These are phyloP conservation scores for Penicillium salamii DNA, from an alignment of 495 filamentous ascomycete species.

Conservation along the genomic window DNA sequence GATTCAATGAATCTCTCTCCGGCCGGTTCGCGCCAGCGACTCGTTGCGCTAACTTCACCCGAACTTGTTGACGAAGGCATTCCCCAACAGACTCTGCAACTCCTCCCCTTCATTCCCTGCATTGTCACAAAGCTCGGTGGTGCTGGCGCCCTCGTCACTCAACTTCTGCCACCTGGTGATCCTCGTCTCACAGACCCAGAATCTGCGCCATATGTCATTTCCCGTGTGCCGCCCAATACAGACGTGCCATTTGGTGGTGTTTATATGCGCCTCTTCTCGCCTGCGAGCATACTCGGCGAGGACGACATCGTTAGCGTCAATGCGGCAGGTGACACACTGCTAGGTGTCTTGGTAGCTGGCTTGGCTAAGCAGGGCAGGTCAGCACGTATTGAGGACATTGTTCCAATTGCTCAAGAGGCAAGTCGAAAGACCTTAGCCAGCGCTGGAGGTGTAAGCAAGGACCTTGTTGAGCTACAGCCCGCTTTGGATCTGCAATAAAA, in stretches of 20 bases:
- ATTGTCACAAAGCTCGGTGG: slow-evolving; percentile 82
- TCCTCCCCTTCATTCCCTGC: slow-evolving; percentile 84
- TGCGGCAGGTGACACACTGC: slow-evolving; percentile 89
- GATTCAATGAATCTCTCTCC: slow-evolving; percentile 64
- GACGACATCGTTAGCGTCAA: slow-evolving; percentile 82
- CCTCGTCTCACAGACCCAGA: slow-evolving; percentile 57
- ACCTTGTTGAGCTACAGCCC: slow-evolving; percentile 18
- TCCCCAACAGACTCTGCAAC: slow-evolving; percentile 75
- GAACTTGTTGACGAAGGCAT: slow-evolving; percentile 74
- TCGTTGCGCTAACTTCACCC: slow-evolving; percentile 57
- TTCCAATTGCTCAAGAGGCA: slow-evolving; percentile 63
- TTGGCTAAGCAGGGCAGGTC: slow-evolving; percentile 36
- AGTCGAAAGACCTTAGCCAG: slow-evolving; percentile 73
- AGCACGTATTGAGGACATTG: slow-evolving; percentile 35
- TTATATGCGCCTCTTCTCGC: slow-evolving; percentile 78
- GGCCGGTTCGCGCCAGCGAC: slow-evolving; percentile 58
- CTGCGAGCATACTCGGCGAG: slow-evolving; percentile 55
- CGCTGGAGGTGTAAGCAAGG: slow-evolving; percentile 62
- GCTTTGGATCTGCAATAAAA: slow-evolving; percentile 7
- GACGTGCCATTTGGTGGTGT: slow-evolving; percentile 67
- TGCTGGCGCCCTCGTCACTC: slow-evolving; percentile 74
- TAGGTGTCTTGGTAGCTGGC: slow-evolving; percentile 76
- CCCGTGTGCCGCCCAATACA: slow-evolving; percentile 42
- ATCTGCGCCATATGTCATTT: slow-evolving; percentile 65
- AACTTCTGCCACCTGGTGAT: slow-evolving; percentile 63